Base-by-base conservation (phyloP, 352 stramenopile species). In the Phytophthora sp. region DNA sequence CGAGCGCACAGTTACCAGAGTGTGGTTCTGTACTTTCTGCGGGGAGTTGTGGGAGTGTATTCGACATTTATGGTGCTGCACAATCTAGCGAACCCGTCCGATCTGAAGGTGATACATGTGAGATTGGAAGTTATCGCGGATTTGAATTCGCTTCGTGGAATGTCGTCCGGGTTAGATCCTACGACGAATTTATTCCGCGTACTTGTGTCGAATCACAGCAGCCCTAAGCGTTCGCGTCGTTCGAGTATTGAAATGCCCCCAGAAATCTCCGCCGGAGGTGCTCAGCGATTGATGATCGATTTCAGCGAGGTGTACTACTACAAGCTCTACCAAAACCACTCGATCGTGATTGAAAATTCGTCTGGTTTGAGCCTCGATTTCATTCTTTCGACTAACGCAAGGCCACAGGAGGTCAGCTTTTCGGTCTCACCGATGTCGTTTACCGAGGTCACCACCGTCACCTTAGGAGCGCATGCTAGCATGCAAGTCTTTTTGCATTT, bases 311-410 rank as follows among this genome's bases (percentile, higher is more conserved):
- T 96, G 3, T 96, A 93, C 60, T 96, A 94, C 53, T 77, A 94
- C 80, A 94, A 96, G 58, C 62, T 94, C 3, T 96, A 96, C 51
- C 88, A 94, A 58, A 96, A 96, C 49, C 88, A 96, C 74, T 96
- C 88, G 29, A 91, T 96, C 30, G 82, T 96, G 66, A 88, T 96
- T 18, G 88, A 96, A 56, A 96, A 96, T 45, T 88, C 86, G 21
- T 94, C 86, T 21, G 80, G 82, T n/a, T 64, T 96, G 63, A 87
- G 74, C 33, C 76, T 96, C 16, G 88, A 96, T 57, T 96, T 96
- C 57, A 94, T 93, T 52, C 68, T 96, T 23, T 93, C 84, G 38
- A 96, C 82, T 44, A 96, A 90, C 50, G 86, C 86, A 3, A 79
- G 81, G 24, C 81, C 83, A 2, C 83, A 90, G 44, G 88, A 96